Evolutionary conservation across 345 rosid species (phyloP).

Genomic region (Capsella bursapastoris): DNA sequence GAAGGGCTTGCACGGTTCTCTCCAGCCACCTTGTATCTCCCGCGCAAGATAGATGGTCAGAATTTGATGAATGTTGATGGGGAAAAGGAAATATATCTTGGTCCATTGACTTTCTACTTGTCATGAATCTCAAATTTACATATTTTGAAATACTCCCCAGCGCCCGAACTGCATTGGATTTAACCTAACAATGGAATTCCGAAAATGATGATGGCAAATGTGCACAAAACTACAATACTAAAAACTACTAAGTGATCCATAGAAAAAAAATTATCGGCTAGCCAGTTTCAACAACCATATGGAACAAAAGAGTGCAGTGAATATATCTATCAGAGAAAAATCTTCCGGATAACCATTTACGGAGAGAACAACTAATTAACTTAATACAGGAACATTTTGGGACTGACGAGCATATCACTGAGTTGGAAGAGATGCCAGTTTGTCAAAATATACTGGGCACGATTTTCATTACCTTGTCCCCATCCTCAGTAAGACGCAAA

Average conservation of each 20-base stretch:
- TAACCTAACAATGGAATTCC: constrained; percentile 49
- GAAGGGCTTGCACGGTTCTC: constrained; percentile 85
- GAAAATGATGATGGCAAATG: constrained; percentile 26
- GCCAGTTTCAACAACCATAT: constrained; percentile 14
- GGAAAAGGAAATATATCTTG: constrained; percentile 34
- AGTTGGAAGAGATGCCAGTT: constrained; percentile 1
- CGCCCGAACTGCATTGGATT: constrained; percentile 92
- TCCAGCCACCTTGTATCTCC: constrained; percentile 59
- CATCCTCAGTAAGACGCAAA: constrained; percentile 76
- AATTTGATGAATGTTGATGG: constrained; percentile 33
- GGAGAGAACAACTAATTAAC: constrained; percentile 7
- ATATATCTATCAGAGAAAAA: constrained; percentile 16
- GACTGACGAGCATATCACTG: constrained; percentile 3
- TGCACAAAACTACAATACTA: constrained; percentile 16
- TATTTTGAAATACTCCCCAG: constrained; percentile 83
- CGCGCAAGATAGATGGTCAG: constrained; percentile 42
- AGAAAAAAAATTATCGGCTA: background rate
- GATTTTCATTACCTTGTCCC: constrained; percentile 78
- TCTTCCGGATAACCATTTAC: constrained; percentile 6
- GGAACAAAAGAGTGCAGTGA: background rate
- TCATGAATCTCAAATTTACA: constrained; percentile 48
- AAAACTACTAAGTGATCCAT: constrained; percentile 9
- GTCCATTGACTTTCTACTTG: constrained; percentile 41
- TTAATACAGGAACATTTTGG: background rate
- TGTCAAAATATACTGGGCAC: constrained; percentile 12